Evolutionary conservation across 345 rosid genomes (phyloP), one percentile per base, ranked within the genome.

Genomic region (Populus euphratica): DNA sequence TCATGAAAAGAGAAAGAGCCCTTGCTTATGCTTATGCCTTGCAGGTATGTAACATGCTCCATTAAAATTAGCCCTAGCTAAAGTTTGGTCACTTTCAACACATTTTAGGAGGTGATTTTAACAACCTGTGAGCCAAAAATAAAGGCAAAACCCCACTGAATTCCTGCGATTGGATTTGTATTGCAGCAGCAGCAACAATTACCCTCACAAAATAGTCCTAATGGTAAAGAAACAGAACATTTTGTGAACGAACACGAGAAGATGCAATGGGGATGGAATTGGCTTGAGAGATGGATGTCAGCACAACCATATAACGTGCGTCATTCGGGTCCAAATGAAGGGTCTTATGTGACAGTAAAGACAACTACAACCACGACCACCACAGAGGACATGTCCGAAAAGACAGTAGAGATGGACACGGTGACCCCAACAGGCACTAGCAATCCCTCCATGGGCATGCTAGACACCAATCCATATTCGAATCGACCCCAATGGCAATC

Each of bases 201-300:
- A 20, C 73, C 33, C 0, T 12, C 74, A 66, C 86, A 75, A 20
- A 62, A 82, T 4, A 79, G 80, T 29, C 81, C 82, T 25, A 77
- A 81, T 23, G 81, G 72, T 9, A 80, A 80, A 2, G 95, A 87
- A 9, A 44, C 17, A 14, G 91, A 83, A 25, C 64, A 87, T 1
- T 82, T 83, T 47, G 73, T 39, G 5, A 71, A 83, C 10, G 96
- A 88, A 41, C 77, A 68, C 1, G 93, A 87, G 35, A 89, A 86
- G 78, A 84, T 80, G 17, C 90, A 90, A 39, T 89, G 93, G 99
- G 96, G 93, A 5, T 92, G 93, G 98, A 96, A 96, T 59, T 96
- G 98, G 98, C 90, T 93, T 10, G 96, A 96, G 78, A 89, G 86
- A 23, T 93, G 99, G 99, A 92, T 96, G 98, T 89, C 97, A 23